These are phyloP conservation scores for Pseudocercospora crystallina DNA, from an alignment of 2,329 filamentous ascomycete species.

Conservation along the genomic window DNA sequence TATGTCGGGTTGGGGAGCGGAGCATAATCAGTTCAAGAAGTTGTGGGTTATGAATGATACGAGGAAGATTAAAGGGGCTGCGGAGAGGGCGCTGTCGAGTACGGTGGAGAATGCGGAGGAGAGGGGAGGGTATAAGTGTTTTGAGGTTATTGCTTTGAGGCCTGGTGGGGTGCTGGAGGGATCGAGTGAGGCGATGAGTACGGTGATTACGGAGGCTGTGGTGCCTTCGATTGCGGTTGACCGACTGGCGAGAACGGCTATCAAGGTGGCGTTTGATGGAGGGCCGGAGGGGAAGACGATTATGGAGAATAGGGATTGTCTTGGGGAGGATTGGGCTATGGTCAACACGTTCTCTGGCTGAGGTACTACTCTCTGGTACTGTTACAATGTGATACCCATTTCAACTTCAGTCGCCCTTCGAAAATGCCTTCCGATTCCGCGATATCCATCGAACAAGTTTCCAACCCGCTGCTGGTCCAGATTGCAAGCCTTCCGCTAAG, in stretches of 20 bases:
- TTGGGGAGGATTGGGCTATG: constrained; percentile 38
- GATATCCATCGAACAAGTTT: too few relatives aligned
- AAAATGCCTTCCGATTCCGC: too few relatives aligned
- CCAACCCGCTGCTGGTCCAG: too few relatives aligned
- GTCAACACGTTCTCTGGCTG: constrained; percentile 26
- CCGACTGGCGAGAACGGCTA: constrained; percentile 32
- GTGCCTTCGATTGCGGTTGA: constrained; percentile 34
- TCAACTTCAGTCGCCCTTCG: too few relatives aligned
- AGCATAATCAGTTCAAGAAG: constrained; percentile 40
- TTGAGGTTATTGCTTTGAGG: constrained; percentile 36
- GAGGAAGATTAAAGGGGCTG: constrained; percentile 39
- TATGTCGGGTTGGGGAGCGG: constrained; percentile 39
- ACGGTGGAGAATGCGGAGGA: constrained; percentile 30
- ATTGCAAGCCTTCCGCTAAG: too few relatives aligned
- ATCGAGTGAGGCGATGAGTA: constrained; percentile 32
- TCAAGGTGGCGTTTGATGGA: constrained; percentile 32
- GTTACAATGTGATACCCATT: too few relatives aligned
- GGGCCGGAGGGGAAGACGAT: constrained; percentile 33
- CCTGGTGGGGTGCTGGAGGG: constrained; percentile 33
- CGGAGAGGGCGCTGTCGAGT: constrained; percentile 38
- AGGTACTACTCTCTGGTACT: too few relatives aligned
- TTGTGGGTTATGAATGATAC: constrained; percentile 39
- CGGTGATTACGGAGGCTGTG: constrained; percentile 31
- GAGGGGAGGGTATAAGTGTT: constrained; percentile 33
- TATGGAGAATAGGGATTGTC: constrained; percentile 37